phyloP scores from a whole-genome alignment of 78 protist genomes.

The Dictyostelium citrinum region DNA sequence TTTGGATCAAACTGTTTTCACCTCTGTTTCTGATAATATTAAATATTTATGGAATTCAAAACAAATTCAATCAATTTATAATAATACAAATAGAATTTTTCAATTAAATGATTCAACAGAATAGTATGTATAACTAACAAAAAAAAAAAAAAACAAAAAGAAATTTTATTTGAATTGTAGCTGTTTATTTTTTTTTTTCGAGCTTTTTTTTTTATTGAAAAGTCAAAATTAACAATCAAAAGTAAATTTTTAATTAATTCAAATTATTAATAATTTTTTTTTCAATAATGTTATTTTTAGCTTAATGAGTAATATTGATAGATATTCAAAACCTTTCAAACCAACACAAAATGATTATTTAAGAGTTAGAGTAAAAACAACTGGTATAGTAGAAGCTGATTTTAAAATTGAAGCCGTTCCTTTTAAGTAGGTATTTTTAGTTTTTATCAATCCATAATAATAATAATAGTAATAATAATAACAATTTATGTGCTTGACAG shows the following conservation, averaged over 20 bases:
- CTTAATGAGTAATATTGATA: constrained; percentile 65
- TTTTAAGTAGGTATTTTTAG: constrained; percentile 63
- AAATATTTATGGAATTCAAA: constrained; percentile 39
- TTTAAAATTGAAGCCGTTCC: constrained; percentile 52
- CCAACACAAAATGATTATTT: constrained; percentile 85
- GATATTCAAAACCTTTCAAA: constrained; percentile 43
- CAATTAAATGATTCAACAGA: constrained; percentile 66
- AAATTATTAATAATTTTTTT: not conserved
- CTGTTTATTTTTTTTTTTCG: too few relatives aligned
- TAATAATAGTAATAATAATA: too few relatives aligned
- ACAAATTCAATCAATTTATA: constrained; percentile 40
- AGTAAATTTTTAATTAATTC: too few relatives aligned
- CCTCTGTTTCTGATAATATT: constrained; percentile 1
- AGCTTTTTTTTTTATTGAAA: too few relatives aligned
- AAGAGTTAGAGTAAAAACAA: constrained; percentile 83
- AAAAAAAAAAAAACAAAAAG: not conserved
- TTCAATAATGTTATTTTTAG: not conserved
- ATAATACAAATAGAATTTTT: constrained; percentile 36
- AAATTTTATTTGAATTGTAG: too few relatives aligned
- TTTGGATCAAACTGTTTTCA: not conserved
- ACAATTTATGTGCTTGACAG: not conserved
- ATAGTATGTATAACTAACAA: constrained; percentile 37
- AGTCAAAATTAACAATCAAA: not conserved
- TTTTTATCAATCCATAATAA: too few relatives aligned
- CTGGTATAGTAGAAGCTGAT: constrained; percentile 82